Evolutionary conservation across 768 basidiomycete genomes (phyloP).

Genomic region (Lactifluus hygrophoroides): DNA sequence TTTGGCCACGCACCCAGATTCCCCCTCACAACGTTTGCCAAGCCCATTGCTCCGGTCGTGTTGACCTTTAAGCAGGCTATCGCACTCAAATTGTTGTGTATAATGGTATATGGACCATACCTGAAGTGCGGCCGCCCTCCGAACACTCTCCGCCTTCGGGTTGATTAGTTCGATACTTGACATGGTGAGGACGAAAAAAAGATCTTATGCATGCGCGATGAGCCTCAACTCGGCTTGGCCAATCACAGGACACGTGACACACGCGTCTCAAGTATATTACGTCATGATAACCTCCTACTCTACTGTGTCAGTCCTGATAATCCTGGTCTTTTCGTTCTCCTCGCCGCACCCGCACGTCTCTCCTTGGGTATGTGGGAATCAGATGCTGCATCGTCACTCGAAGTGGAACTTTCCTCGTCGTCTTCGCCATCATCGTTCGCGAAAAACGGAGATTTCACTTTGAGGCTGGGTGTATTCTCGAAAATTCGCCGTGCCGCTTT

Average conservation of each 20-base stretch:
- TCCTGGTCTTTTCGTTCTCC: constrained; percentile 1
- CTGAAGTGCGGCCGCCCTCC: constrained; percentile 86
- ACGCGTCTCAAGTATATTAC: neutral
- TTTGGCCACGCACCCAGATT: constrained; percentile 67
- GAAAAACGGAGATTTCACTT: neutral
- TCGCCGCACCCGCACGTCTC: constrained; percentile 13
- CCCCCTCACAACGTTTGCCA: constrained; percentile 93
- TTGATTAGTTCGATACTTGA: constrained; percentile 93
- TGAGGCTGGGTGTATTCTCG: constrained; percentile 1
- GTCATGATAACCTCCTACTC: neutral
- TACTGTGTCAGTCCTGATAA: constrained; percentile 5
- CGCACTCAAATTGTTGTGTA: constrained; percentile 20
- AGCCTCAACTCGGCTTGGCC: too few relatives aligned
- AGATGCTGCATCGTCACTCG: constrained; percentile 5
- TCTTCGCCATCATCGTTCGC: constrained; percentile 2
- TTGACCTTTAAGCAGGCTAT: constrained; percentile 52
- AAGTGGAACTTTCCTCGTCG: constrained; percentile 15
- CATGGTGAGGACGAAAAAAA: constrained; percentile 3
- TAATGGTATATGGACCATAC: constrained; percentile 34
- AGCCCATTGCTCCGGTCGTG: constrained; percentile 91
- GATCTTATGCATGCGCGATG: neutral
- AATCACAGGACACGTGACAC: constrained; percentile 2
- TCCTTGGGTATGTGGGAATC: constrained; percentile 19
- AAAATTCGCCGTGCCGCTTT: neutral
- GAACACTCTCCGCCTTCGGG: constrained; percentile 90